Evolutionary conservation across 2,329 filamentous ascomycete species (phyloP).

Genomic region (Trichophyton mentagrophytes): DNA sequence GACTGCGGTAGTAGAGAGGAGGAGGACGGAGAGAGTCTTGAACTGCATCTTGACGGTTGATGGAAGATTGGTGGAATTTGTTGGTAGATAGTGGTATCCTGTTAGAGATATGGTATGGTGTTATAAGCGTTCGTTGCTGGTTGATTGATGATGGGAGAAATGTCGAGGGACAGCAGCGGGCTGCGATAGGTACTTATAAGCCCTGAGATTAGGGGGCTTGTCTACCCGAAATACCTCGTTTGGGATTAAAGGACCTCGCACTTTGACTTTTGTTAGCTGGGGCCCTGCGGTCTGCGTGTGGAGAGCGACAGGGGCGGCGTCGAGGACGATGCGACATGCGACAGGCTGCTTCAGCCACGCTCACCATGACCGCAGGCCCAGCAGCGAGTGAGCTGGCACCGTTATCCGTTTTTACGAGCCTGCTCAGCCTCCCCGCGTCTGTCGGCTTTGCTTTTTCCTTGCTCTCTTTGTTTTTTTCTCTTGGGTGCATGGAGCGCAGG

Average conservation of each 20-base stretch:
- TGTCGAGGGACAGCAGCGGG: background rate
- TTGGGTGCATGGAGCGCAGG: background rate
- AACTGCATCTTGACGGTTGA: constrained; percentile 16
- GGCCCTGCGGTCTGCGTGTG: background rate
- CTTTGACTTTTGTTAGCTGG: background rate
- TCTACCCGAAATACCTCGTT: background rate
- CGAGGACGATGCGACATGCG: background rate
- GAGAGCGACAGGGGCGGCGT: background rate
- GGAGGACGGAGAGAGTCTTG: constrained; percentile 17
- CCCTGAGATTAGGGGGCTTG: background rate
- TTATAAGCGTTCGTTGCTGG: too few relatives aligned
- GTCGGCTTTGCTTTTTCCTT: background rate
- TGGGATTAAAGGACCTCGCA: background rate
- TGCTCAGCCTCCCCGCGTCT: background rate
- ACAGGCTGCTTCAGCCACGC: background rate
- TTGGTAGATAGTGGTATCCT: background rate
- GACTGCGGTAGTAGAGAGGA: constrained; percentile 16
- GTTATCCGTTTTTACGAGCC: background rate
- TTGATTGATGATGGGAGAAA: background rate
- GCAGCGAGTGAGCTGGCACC: too few relatives aligned
- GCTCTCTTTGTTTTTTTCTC: background rate
- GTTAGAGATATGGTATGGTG: background rate
- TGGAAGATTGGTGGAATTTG: background rate
- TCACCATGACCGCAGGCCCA: background rate
- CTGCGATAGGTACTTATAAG: background rate